Evolutionary conservation across 2,329 filamentous ascomycete genomes (phyloP), one percentile per base, ranked within the genome.

Genomic region (Didymella segeticola): DNA sequence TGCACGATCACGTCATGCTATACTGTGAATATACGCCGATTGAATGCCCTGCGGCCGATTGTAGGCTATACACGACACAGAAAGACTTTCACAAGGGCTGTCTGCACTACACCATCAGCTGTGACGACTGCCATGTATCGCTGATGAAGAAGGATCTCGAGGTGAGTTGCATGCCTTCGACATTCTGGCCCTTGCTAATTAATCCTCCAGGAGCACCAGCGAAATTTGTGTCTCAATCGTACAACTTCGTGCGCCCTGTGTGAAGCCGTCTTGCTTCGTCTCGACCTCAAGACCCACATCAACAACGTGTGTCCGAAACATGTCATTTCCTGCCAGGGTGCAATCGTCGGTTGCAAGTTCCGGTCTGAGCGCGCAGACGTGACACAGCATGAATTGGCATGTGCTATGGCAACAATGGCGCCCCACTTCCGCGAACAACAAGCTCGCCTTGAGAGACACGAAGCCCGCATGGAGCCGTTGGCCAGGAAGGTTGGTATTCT

Each of bases 1-100:
- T 86, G 42, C 79, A 83, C 67, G 78, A 82, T 53, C 85, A 88
- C 66, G 79, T 86, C 43, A 79, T 83, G 65, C 82, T 83, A 58
- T 85, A 87, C 63, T 88, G 85, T 65, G 79, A 78, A 10, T 83
- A 83, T 62, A 78, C 79, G 43, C 70, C 79, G 30, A 73, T 87
- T 19, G 77, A 80, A 53, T 88, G 85, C 55, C 76, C 81, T 1
- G 75, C 75, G 17, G 61, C 72, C 26, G 71, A 74, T 11, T 88
- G 85, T 66, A 75, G 77, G 17, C 74, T 81, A 56, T 75, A 77
- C 42, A 79, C 83, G n/a, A 78, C 77, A 36, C 79, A 82, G 63
- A 86, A 83, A 67, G 80, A 86, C 66, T 70, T 79, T 33, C 74
- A 79, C 33, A 73, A 77, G 52, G 80, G 77, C 20, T 87, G 84